Base-by-base conservation (phyloP, 1,139 yeast genomes). In the Arxiozyma bovina region DNA sequence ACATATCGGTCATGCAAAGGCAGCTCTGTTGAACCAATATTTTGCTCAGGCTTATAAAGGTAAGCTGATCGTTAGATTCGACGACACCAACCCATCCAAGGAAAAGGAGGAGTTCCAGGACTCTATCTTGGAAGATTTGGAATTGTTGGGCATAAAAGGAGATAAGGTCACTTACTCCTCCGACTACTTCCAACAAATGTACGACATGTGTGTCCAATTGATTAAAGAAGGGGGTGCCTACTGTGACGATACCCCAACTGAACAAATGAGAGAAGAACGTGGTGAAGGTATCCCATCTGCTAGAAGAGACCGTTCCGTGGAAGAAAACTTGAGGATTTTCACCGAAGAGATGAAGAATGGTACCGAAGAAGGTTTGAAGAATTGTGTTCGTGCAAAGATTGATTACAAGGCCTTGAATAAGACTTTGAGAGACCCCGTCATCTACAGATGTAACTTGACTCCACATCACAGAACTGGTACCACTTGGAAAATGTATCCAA, bases 391-490 rank as follows among this genome's bases (percentile, higher is more conserved):
- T 75, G 98, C 98, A 56, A 93, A 93, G 77, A 88, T 93, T 66
- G 95, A 94, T 61, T 88, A 85, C 70, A 83, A 85, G 57, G 91
- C 90, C 64, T 79, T 83, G 63, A 93, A 93, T 82, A 93, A 93
- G 77, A 86, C 98, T 54, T 76, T 93, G 67, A 86, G 99, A 76
- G 99, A 93, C 71, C 98, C 98, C 48, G 97, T 91, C 58, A 86
- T 93, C 63, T 93, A 90, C 83, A 85, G 99, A 80, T 85, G 95
- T 74, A 91, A 91, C 78, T 76, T 87, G 69, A 89, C 95, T 60
- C 97, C 99, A 56, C 99, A 93, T 70, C 98, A 91, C 75, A 86
- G 96, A 74, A 91, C 98, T 50, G 97, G 97, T 52, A 70, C 84
- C 51, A 66, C 76, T 55, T 93, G 98, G 98, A 93, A 91, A 74